Conservation (phyloP, 768 basidiomycete genomes). For the Tylopilus plumbeoviolaceoides region DNA sequence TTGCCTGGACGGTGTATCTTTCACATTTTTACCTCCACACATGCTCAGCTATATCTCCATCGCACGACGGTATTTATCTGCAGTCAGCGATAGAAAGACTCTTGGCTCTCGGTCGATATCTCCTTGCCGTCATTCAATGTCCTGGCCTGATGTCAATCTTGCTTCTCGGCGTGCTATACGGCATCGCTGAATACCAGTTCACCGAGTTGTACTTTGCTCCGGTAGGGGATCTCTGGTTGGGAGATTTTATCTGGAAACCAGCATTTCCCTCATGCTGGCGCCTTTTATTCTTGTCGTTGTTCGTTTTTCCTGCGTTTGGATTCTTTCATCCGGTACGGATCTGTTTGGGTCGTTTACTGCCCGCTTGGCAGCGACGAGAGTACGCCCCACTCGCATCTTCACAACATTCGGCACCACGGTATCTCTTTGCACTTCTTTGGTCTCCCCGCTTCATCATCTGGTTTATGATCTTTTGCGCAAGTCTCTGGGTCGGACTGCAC, state of each 20-base stretch:
- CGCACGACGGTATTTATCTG: neutral
- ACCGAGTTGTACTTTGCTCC: conserved; percentile 4
- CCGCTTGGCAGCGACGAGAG: neutral
- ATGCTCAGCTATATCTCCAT: conserved; percentile 2
- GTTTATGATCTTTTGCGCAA: neutral
- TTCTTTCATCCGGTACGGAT: conserved; percentile 9
- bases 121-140: neutral
- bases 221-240: neutral
- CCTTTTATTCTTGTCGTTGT: conserved; percentile 11
- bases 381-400: neutral
- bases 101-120: neutral
- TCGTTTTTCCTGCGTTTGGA: conserved; percentile 10
- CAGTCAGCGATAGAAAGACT: neutral
- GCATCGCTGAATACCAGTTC: conserved; percentile 8
- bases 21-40: neutral
- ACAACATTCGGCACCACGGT: neutral
- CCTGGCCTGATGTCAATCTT: neutral
- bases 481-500: conserved; percentile 4
- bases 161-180: conserved; percentile 6
- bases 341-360: neutral
- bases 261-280: conserved; percentile 21
- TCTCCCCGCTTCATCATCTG: conserved; percentile 1
- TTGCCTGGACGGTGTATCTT: neutral
- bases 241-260: conserved; percentile 10
- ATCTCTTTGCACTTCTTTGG: neutral